These are phyloP conservation scores for Psilocybe cubensis DNA, from an alignment of 768 basidiomycete genomes.

Conservation along the genomic window DNA sequence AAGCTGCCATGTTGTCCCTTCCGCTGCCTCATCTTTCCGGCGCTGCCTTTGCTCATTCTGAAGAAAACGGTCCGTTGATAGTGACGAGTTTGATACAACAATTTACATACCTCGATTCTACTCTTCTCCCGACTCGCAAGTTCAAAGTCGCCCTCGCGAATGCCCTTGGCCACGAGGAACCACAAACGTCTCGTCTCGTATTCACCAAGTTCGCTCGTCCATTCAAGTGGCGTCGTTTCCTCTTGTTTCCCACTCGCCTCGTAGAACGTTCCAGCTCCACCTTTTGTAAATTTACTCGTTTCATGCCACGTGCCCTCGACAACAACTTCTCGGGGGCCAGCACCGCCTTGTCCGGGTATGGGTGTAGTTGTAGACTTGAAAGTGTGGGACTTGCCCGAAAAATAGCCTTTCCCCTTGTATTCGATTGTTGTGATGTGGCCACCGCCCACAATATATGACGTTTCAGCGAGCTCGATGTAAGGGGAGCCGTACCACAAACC, in stretches of 20 bases:
- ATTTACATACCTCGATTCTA: conserved; percentile 76
- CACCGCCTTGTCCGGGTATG: conserved; percentile 41
- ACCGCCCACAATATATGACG: conserved; percentile 69
- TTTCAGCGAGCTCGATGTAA: conserved; percentile 89
- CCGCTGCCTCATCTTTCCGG: conserved; percentile 79
- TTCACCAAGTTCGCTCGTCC: conserved; percentile 65
- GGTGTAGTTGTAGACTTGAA: conserved; percentile 84
- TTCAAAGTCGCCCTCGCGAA: conserved; percentile 90
- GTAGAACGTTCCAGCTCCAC: conserved; percentile 64
- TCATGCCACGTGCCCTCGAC: conserved; percentile 86
- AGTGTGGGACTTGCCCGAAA: conserved; percentile 89
- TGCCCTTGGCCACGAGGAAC: conserved; percentile 87
- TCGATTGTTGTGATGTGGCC: conserved; percentile 63
- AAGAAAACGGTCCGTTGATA: conserved; percentile 1
- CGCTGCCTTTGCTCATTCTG: conserved; percentile 93
- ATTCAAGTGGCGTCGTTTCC: conserved; percentile 65
- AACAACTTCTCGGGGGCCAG: conserved; percentile 47
- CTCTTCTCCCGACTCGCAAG: conserved; percentile 87
- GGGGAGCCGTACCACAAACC: conserved; percentile 92
- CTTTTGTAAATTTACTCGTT: conserved; percentile 55
- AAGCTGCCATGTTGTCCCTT: conserved; percentile 72
- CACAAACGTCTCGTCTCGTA: conserved; percentile 90
- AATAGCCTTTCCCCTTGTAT: conserved; percentile 97
- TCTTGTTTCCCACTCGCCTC: conserved; percentile 77
- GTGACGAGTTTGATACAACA: not conserved